Evolutionary conservation across 371 early-diverging fungal species (phyloP).

Genomic region (Mucor saturninus): DNA sequence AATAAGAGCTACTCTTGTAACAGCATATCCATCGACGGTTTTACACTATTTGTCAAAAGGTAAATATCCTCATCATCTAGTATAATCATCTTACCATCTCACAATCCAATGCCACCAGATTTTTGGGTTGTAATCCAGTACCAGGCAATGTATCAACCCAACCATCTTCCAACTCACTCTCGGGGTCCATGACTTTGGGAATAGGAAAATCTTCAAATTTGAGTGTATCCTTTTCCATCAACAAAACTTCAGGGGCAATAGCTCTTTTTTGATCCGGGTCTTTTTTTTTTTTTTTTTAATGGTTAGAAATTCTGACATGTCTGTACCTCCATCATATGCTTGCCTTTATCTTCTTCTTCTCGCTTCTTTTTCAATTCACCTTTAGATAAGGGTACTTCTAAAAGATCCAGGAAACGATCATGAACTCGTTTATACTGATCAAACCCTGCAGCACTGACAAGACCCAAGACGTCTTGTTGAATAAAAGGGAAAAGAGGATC

Average conservation of each 20-base stretch:
- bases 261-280: constrained; percentile 17
- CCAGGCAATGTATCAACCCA: constrained; percentile 51
- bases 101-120: constrained; percentile 73
- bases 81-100: constrained; percentile 64
- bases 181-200: constrained; percentile 36
- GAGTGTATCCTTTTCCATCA: constrained; percentile 45
- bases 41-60: constrained; percentile 50
- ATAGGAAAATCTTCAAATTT: constrained; percentile 54
- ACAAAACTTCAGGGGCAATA: constrained; percentile 26
- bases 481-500: constrained; percentile 11
- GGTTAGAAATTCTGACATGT: too few relatives aligned
- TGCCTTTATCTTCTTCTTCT: constrained; percentile 26
- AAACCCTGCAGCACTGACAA: constrained; percentile 27
- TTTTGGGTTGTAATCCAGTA: constrained; percentile 34
- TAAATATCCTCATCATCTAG: not conserved
- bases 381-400: constrained; percentile 37
- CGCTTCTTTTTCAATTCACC: constrained; percentile 30
- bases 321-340: not conserved
- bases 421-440: constrained; percentile 30
- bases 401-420: constrained; percentile 33
- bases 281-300: constrained; percentile 13
- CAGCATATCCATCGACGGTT: constrained; percentile 64
- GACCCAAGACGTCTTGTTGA: constrained; percentile 15
- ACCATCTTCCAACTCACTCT: constrained; percentile 31
- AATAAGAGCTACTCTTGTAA: constrained; percentile 70